These are phyloP conservation scores for Xylariaceae sp. DNA, from an alignment of 2,329 filamentous ascomycete genomes.

Conservation along the genomic window DNA sequence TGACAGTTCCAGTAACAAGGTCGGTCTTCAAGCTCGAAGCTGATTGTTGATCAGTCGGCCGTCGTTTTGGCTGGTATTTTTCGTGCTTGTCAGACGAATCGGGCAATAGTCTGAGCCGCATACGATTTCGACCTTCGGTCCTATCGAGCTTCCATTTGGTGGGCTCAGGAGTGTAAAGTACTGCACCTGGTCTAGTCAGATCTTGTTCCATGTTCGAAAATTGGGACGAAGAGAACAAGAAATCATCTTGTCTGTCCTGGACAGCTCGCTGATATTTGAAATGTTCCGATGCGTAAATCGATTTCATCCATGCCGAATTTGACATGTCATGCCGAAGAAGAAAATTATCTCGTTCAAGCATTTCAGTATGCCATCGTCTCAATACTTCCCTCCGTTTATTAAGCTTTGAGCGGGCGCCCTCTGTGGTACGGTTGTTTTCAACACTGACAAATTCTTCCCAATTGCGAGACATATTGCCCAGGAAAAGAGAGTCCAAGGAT, in stretches of 20 bases:
- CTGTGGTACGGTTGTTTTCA: conserved; percentile 78
- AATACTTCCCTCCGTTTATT: conserved; percentile 78
- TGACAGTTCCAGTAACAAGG: conserved; percentile 11
- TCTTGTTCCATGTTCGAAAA: conserved; percentile 79
- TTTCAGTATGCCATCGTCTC: conserved; percentile 73
- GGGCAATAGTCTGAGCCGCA: conserved; percentile 83
- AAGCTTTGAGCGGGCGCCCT: conserved; percentile 68
- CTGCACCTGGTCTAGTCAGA: conserved; percentile 73
- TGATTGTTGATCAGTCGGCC: conserved; percentile 45
- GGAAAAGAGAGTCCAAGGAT: conserved; percentile 78
- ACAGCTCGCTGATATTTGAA: conserved; percentile 84
- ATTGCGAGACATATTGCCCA: conserved; percentile 71
- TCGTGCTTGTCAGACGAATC: conserved; percentile 68
- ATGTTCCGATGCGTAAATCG: conserved; percentile 89
- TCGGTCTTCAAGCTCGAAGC: conserved; percentile 36
- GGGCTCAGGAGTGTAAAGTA: conserved; percentile 65
- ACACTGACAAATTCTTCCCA: conserved; percentile 86
- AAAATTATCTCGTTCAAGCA: conserved; percentile 65
- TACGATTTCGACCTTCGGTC: conserved; percentile 91
- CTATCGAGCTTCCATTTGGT: conserved; percentile 90
- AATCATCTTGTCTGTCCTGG: conserved; percentile 92
- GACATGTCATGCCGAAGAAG: conserved; percentile 81
- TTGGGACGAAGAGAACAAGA: conserved; percentile 70
- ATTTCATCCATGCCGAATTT: conserved; percentile 89
- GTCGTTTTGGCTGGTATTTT: conserved; percentile 82